These are phyloP conservation scores for Pseudofabraea citricarpa DNA, from an alignment of 2,329 filamentous ascomycete genomes.

Conservation along the genomic window DNA sequence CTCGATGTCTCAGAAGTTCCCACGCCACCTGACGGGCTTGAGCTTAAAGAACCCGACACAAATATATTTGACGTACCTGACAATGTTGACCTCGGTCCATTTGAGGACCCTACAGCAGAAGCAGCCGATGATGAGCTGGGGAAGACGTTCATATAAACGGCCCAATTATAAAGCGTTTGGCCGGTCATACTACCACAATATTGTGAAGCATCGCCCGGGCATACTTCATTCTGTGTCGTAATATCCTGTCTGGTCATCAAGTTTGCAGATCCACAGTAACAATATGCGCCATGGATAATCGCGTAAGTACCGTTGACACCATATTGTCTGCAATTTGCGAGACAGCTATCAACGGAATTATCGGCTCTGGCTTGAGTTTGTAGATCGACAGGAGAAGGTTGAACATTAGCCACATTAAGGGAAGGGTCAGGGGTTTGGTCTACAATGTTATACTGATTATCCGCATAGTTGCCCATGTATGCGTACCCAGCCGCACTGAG, in stretches of 20 bases:
- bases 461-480: not conserved
- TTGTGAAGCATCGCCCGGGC: not conserved
- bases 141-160: not conserved
- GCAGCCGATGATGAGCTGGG: not conserved
- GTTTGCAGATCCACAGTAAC: not conserved
- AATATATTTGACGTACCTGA: conserved; percentile 1
- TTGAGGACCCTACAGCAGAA: no score
- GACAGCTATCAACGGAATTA: not conserved
- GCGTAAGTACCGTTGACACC: not conserved
- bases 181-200: not conserved
- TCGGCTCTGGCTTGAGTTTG: not conserved
- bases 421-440: not conserved
- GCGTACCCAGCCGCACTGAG: not conserved
- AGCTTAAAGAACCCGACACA: conserved; percentile 1
- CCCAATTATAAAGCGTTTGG: not conserved
- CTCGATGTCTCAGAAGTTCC: not conserved
- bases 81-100: no score
- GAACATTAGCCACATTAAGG: not conserved
- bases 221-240: not conserved
- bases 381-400: not conserved
- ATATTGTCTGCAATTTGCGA: not conserved
- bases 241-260: not conserved
- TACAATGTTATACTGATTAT: not conserved
- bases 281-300: not conserved
- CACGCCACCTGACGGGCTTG: not conserved